Evolutionary conservation across 768 basidiomycete genomes (phyloP).

Genomic region (Lactarius trivialis): DNA sequence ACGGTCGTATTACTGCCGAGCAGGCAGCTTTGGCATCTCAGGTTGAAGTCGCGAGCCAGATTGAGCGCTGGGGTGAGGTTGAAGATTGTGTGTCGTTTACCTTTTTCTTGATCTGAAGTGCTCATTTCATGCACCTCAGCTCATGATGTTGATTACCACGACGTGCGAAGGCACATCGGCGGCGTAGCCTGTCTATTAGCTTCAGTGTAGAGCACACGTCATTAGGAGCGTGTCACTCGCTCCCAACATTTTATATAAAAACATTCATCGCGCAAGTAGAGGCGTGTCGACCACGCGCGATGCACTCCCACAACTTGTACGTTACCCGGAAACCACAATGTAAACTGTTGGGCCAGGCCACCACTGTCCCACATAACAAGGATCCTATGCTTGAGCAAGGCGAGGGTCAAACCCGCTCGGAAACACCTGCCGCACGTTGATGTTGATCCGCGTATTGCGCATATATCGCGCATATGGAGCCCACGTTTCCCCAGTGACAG

Average conservation of each 20-base stretch:
- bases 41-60: conserved; percentile 94
- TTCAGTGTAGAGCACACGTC: not conserved
- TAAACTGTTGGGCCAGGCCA: not conserved
- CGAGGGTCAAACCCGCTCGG: conserved; percentile 55
- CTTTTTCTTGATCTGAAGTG: not conserved
- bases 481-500: conserved; percentile 41
- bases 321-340: not conserved
- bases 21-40: conserved; percentile 79
- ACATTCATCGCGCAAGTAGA: not conserved
- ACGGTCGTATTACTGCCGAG: conserved; percentile 69
- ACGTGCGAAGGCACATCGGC: conserved; percentile 80
- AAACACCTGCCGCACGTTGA: conserved; percentile 89
- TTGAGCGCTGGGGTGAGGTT: conserved; percentile 98
- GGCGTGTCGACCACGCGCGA: not conserved
- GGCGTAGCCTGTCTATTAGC: conserved; percentile 59
- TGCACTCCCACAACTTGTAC: not conserved
- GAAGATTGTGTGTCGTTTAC: conserved; percentile 78
- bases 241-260: not conserved
- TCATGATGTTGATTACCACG: conserved; percentile 96
- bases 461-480: conserved; percentile 57
- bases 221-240: not conserved
- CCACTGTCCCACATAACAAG: not conserved
- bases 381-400: not conserved
- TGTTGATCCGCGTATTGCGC: conserved; percentile 68
- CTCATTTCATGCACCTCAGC: conserved; percentile 43